These are phyloP conservation scores for Aspergillus cejpii DNA, from an alignment of 2,329 filamentous ascomycete genomes.

Conservation along the genomic window DNA sequence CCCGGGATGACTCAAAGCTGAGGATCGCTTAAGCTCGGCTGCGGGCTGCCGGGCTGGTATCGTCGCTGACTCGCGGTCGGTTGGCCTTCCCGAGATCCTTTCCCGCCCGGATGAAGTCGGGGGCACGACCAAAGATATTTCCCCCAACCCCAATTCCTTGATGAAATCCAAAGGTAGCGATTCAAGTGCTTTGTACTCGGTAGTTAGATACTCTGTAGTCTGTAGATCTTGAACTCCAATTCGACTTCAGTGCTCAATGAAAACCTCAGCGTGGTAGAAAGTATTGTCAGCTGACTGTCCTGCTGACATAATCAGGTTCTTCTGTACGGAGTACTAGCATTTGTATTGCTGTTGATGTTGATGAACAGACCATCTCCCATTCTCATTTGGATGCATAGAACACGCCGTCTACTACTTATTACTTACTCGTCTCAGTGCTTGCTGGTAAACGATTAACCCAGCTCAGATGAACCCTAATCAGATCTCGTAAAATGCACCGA, in stretches of 20 bases:
- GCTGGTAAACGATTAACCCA: background rate
- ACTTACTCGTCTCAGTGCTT: conserved; percentile 1
- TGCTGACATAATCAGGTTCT: too few species aligned
- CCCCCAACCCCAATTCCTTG: background rate
- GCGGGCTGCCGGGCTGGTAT: too few species aligned
- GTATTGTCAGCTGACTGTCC: too few species aligned
- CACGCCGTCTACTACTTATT: conserved; percentile 1
- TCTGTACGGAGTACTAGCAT: too few species aligned
- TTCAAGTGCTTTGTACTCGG: too few species aligned
- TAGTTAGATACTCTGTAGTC: too few species aligned
- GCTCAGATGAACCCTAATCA: conserved; percentile 1
- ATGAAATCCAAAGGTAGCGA: background rate
- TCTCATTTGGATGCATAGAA: too few species aligned
- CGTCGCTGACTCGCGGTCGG: background rate
- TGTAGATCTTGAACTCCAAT: too few species aligned
- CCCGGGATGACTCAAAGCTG: background rate
- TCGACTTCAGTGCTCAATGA: too few species aligned
- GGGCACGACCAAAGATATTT: conserved; percentile 7
- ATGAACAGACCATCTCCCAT: too few species aligned
- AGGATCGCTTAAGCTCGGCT: conserved; percentile 10
- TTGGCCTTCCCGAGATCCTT: conserved; percentile 16
- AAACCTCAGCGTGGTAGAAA: too few species aligned
- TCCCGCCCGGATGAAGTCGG: conserved; percentile 26
- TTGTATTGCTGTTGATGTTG: too few species aligned
- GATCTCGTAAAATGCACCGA: conserved; percentile 20